These are phyloP conservation scores for Boletus tylopilopsis DNA, from an alignment of 768 basidiomycete species.

Conservation along the genomic window DNA sequence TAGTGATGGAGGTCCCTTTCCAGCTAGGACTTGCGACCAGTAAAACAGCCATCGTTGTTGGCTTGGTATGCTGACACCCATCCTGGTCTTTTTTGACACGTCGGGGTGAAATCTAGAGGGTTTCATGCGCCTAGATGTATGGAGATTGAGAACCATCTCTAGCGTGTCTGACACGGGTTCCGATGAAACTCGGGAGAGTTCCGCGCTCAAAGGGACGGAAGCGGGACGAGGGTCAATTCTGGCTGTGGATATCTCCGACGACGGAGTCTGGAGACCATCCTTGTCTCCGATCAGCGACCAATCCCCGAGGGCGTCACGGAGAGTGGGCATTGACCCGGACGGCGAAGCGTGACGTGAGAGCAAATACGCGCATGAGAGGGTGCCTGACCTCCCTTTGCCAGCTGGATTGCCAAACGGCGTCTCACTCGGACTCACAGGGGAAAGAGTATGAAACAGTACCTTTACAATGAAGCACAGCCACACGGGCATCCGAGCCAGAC, in stretches of 20 bases:
- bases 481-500: constrained; percentile 55
- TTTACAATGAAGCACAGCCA: constrained; percentile 87
- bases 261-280: constrained; percentile 18
- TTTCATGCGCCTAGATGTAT: constrained; percentile 71
- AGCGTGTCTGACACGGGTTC: constrained; percentile 34
- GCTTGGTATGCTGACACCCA: constrained; percentile 79
- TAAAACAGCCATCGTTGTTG: constrained; percentile 79
- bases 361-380: constrained; percentile 79
- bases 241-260: neutral
- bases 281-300: constrained; percentile 19
- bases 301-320: constrained; percentile 15
- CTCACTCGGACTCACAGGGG: constrained; percentile 1
- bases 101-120: constrained; percentile 1
- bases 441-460: constrained; percentile 36
- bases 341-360: constrained; percentile 51
- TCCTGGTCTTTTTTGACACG: constrained; percentile 33
- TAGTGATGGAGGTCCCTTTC: constrained; percentile 49
- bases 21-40: constrained; percentile 63
- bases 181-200: constrained; percentile 14
- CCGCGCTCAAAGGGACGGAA: neutral
- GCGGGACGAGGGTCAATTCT: neutral
- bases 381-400: constrained; percentile 83
- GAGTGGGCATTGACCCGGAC: constrained; percentile 34
- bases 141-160: constrained; percentile 59
- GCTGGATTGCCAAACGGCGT: constrained; percentile 37